Percentiles rank a stretch among this genome's conserved stretches.
Evolutionary conservation across 768 basidiomycete genomes (phyloP).

Genomic region (Chalciporus piperatus): DNA sequence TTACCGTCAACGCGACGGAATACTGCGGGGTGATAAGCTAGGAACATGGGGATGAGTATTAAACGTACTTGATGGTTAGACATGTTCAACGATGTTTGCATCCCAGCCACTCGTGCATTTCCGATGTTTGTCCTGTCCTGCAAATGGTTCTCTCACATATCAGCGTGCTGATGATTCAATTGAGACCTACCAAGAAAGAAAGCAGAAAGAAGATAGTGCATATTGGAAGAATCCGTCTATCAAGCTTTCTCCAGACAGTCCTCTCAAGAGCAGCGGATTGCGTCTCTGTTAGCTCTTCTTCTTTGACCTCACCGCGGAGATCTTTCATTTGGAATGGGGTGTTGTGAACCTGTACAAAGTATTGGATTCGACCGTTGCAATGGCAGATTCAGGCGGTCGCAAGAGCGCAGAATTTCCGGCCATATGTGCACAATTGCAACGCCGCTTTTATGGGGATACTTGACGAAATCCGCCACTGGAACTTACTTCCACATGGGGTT

Average conservation of each 20-base stretch:
- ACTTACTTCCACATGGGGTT: too few species aligned
- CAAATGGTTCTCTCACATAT: background rate
- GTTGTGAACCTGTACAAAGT: too few species aligned
- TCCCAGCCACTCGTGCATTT: slow-evolving; percentile 60
- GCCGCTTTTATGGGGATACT: too few species aligned
- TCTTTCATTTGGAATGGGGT: background rate
- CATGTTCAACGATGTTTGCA: slow-evolving; percentile 47
- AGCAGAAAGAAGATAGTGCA: slow-evolving; percentile 49
- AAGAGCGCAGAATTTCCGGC: too few species aligned
- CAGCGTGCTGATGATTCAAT: background rate
- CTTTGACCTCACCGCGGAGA: background rate
- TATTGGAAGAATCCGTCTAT: slow-evolving; percentile 45
- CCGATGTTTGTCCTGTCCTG: slow-evolving; percentile 47
- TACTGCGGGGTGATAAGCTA: slow-evolving; percentile 25
- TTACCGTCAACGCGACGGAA: slow-evolving; percentile 30
- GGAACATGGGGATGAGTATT: background rate
- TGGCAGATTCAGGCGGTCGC: too few species aligned
- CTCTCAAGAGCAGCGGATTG: slow-evolving; percentile 30
- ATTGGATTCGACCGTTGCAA: too few species aligned
- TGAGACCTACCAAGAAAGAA: slow-evolving; percentile 45
- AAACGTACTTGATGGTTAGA: slow-evolving; percentile 26
- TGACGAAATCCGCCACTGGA: too few species aligned
- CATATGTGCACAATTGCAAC: too few species aligned
- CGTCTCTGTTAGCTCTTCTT: slow-evolving; percentile 1
- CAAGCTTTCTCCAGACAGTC: slow-evolving; percentile 49